Base-by-base conservation (phyloP, 2,329 filamentous ascomycete genomes). In the Trichophyton simii region DNA sequence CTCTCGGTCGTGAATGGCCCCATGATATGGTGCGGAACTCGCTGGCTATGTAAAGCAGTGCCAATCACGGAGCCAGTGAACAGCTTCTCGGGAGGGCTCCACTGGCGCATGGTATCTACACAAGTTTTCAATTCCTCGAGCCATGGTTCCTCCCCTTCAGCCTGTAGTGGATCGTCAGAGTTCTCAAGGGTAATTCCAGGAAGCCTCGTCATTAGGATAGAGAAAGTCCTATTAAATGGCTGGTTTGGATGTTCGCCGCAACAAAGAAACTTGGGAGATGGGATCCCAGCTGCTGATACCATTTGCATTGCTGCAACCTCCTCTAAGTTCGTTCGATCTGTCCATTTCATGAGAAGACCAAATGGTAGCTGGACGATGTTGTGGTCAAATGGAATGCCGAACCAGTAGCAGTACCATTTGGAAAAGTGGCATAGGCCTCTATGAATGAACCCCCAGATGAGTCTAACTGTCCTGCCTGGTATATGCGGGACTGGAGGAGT, bases 301-400 rank as follows among this genome's bases (percentile, higher is more conserved):
- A 72, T 67, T 60, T 73, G 58, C 64, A 72, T 75, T 15, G 71
- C 65, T 22, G 71, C 20, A 5, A 58, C 61, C 25, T 74, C 72
- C 65, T 75, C 69, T 25, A 74, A 57, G 5, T 66, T 66, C 44
- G 71, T 73, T 46, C 71, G 67, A 66, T 75, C 70, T 8, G 72
- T 72, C 70, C 69, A 74, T 69, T 75, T 75, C 59, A 75, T 59
- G 13, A 75, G 65, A 8, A 74, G 65, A 3, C 72, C 72, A 61
- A 75, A 75, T 57, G 70, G 72, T 60, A 75, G 69, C 38, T 71
- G 66, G 18, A 69, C 67, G 58, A 74, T 72, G 58, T 72, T 68
- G 59, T 69, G 70, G 31, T 72, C 66, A 57, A 65, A 73, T 6
- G 64, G 50, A 28, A 69, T 65, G 31, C 67, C 65, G 36, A 69